Evolutionary conservation across 169 alveolate species (phyloP), one percentile per base, ranked within the genome.

Genomic region (Plasmodium inui): DNA sequence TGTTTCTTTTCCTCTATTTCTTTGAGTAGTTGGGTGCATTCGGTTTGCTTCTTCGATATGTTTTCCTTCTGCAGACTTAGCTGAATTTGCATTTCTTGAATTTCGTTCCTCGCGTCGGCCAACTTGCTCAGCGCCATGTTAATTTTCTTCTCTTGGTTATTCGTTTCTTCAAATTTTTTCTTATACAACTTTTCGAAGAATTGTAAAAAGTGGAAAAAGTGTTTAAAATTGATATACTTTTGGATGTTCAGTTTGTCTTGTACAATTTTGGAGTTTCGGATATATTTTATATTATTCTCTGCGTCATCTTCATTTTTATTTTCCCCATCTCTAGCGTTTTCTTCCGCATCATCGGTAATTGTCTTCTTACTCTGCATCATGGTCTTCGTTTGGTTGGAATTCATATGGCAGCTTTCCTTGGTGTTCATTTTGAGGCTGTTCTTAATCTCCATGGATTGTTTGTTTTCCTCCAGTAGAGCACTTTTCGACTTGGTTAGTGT

Each of bases 41-140:
- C 98, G 92, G 97, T 97, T 84, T 97, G 97, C 78, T 97, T 94
- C 92, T 97, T 97, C 34, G 97, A 95, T 50, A 97, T 97, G 90
- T 97, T 97, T 46, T 97, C 98, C 82, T 97, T 85, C 79, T 97
- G 97, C 26, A 97, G 94, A 85, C 98, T 97, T 41, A 98, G 95
- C 92, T 98, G 96, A 88, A 94, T 80, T 76, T 97, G 95, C 97
- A 98, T 97, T 92, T 95, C 97, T 83, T 97, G 98, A 34, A 97
- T 97, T 81, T 97, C 96, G 55, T 95, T 96, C 73, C 96, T 96
- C 17, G 99, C 98, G 70, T 97, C 98, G 73, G 97, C 98, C 32
- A 98, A 96, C 57, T 97, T 98, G 39, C 96, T 95, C 26, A 98
- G 95, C 67, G 99, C 99, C 86, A 94, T 95, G 92, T 97, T 97